Conservation (phyloP, 352 stramenopile genomes). For the Globisporangium splendens region DNA sequence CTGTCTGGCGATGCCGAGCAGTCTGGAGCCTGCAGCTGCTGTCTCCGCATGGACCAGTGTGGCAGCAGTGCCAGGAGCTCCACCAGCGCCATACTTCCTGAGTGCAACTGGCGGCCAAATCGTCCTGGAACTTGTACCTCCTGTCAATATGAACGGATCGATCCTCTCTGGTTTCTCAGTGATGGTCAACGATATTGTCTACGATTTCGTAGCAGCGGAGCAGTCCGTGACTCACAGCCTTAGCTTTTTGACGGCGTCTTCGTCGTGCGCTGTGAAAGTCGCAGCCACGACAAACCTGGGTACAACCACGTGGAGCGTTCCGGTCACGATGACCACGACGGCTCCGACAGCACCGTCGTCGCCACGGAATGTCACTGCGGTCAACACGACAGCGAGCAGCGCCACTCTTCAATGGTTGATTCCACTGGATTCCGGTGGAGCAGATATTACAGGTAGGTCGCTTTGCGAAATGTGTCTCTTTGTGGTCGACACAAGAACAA, state of each 20-base stretch:
- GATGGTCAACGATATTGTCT: constrained; percentile 19
- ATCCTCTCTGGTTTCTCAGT: constrained; percentile 42
- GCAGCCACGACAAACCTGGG: constrained; percentile 40
- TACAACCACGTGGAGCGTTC: constrained; percentile 26
- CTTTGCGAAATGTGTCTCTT: background rate
- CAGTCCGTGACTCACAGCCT: constrained; percentile 23
- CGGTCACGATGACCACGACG: constrained; percentile 25
- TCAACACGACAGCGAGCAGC: constrained; percentile 33
- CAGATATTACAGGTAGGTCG: constrained; percentile 33
- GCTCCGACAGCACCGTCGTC: constrained; percentile 22
- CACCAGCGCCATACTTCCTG: constrained; percentile 46
- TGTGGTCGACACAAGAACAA: too few species aligned
- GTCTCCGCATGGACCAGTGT: constrained; percentile 22
- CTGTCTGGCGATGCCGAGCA: constrained; percentile 25
- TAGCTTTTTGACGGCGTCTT: constrained; percentile 24
- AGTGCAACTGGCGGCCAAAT: constrained; percentile 44
- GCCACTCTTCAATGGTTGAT: constrained; percentile 30
- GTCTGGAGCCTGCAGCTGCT: constrained; percentile 9
- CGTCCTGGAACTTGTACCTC: constrained; percentile 37
- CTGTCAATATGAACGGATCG: constrained; percentile 50
- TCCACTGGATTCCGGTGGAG: constrained; percentile 42
- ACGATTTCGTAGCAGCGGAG: constrained; percentile 17
- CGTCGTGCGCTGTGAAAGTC: constrained; percentile 30
- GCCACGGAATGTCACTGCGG: constrained; percentile 25
- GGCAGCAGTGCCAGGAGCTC: constrained; percentile 32